Percentiles rank a stretch among this genome's conserved stretches.
phyloP scores from a whole-genome alignment of 805 yeast genomes.

The Schwanniomyces vanrijiae region DNA sequence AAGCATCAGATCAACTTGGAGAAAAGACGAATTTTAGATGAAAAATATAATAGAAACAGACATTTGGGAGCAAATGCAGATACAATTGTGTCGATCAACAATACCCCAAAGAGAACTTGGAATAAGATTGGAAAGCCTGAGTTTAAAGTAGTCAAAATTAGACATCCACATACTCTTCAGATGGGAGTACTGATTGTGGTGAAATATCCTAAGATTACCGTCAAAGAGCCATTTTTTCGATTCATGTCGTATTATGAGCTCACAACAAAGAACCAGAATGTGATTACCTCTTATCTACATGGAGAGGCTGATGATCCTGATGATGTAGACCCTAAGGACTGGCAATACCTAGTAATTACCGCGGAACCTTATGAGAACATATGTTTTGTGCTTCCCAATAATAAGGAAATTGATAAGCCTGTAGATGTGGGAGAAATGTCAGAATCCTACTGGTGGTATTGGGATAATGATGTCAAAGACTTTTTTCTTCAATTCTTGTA shows the following conservation, averaged over 20 bases:
- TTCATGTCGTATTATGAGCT: constrained; percentile 78
- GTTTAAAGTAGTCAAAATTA: constrained; percentile 63
- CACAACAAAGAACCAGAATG: constrained; percentile 38
- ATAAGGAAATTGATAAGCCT: constrained; percentile 46
- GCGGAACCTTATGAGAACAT: constrained; percentile 89
- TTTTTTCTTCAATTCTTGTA: constrained; percentile 74
- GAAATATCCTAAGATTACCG: constrained; percentile 52
- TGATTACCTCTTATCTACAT: constrained; percentile 23
- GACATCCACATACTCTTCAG: constrained; percentile 57
- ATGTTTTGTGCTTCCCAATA: constrained; percentile 71
- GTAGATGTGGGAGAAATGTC: constrained; percentile 21
- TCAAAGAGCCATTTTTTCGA: constrained; percentile 61
- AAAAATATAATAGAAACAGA: constrained; percentile 25
- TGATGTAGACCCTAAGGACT: constrained; percentile 33
- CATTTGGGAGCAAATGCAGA: constrained; percentile 7
- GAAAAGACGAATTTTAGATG: constrained; percentile 47
- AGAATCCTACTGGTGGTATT: constrained; percentile 59
- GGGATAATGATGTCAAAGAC: constrained; percentile 69
- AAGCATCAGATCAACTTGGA: constrained; percentile 77
- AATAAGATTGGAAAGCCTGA: constrained; percentile 72
- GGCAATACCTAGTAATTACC: constrained; percentile 75
- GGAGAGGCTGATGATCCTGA: constrained; percentile 16
- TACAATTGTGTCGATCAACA: constrained; percentile 33
- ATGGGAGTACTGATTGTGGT: constrained; percentile 68
- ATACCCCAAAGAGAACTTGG: constrained; percentile 46